These are phyloP conservation scores for Fomitopsis pinicola DNA, from an alignment of 1,284 basidiomycete genomes.

Conservation along the genomic window DNA sequence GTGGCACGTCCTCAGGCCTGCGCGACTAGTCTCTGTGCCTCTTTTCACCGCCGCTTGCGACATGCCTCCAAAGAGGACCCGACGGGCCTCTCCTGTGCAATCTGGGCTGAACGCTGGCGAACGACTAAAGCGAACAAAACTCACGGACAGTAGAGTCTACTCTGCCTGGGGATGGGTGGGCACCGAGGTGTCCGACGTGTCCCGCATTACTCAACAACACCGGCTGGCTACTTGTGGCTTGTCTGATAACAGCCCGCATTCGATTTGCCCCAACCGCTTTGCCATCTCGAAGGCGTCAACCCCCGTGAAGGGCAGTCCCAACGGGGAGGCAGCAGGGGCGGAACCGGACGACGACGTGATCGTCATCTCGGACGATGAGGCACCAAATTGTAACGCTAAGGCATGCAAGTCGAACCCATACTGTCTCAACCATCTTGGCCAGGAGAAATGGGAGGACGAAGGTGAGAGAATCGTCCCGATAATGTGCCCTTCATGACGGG, in stretches of 20 bases:
- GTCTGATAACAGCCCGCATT: conserved; percentile 40
- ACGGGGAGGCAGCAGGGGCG: conserved; percentile 22
- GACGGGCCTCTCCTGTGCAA: conserved; percentile 42
- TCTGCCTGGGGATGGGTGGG: conserved; percentile 78
- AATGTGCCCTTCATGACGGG: background rate
- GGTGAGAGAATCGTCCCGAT: conserved; percentile 29
- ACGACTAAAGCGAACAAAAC: conserved; percentile 52
- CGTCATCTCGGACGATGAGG: conserved; percentile 64
- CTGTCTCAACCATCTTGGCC: conserved; percentile 84
- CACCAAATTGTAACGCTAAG: conserved; percentile 53
- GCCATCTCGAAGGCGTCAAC: conserved; percentile 18
- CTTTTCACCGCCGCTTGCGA: background rate
- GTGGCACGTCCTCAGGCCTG: background rate
- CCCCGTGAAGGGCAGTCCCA: conserved; percentile 3
- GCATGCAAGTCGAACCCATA: conserved; percentile 71
- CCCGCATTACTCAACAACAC: conserved; percentile 62
- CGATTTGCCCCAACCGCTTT: conserved; percentile 55
- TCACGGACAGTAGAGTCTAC: conserved; percentile 39
- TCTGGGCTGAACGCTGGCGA: conserved; percentile 56
- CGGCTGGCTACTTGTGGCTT: conserved; percentile 65
- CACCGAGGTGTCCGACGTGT: conserved; percentile 50
- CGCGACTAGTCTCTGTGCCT: background rate
- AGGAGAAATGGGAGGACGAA: conserved; percentile 71
- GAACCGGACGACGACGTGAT: conserved; percentile 59
- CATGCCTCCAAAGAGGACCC: conserved; percentile 64